Base-by-base conservation (phyloP, 2,329 filamentous ascomycete species). In the Alternaria sp. region DNA sequence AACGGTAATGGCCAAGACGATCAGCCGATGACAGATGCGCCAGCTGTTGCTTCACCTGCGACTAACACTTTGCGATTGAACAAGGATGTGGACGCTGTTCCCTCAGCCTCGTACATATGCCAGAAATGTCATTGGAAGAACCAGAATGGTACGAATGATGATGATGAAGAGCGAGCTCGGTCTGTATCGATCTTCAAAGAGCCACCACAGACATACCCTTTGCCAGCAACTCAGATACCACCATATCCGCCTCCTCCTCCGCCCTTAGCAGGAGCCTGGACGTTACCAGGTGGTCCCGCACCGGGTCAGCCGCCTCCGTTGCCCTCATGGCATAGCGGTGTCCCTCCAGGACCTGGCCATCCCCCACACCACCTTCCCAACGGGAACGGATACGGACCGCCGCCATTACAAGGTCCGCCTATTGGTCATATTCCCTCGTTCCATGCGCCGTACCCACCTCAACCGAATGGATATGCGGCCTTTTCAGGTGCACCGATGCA, bases 101-200 rank as follows among this genome's bases (percentile, higher is more conserved):
- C 48, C 7, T 41, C 66, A 37, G 37, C 54, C 13, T 56, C 66
- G 5, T 81, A 78, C 50, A 62, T 81, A n/a, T 83, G 81, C 59
- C 80, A 82, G 64, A 82, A 81, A 58, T 83, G 81, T 60, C 80
- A 82, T 62, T 78, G 80, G 73, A 79, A 79, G 68, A 79, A 77
- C 61, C 73, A 79, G 58, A 71, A 80, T 49, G 74, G 68, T 9
- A 66, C 69, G 3, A 68, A 74, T 49, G 68, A 72, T 8, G 67
- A 70, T 44, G 68, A 69, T 31, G 71, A 69, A 36, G 71, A 73
- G 51, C 68, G 70, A 48, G 67, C 73, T 51, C 65, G 64, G 51
- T 72, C 73, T 13, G 60, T 65, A 7, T 74, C 72, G 23, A 68
- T 67, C 33, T 62, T 67, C 21, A 65, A 67, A 39, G 74, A 76